phyloP scores from a whole-genome alignment of 1,139 yeast species.

The Sugiyamaella grinbergsii region DNA sequence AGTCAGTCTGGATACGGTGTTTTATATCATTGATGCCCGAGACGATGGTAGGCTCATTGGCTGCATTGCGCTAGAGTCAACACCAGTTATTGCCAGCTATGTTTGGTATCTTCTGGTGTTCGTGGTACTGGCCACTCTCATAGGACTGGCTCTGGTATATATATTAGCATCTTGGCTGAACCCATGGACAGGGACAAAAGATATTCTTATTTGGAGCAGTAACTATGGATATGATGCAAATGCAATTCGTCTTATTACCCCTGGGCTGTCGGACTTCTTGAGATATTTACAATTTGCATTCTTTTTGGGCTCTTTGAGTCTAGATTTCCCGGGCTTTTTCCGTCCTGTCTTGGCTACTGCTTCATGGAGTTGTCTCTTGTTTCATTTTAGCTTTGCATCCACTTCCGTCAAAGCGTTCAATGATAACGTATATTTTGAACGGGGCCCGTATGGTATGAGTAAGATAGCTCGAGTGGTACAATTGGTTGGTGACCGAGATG shows the following conservation, averaged over 20 bases:
- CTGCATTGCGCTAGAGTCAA: conserved; percentile 52
- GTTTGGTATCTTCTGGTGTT: conserved; percentile 49
- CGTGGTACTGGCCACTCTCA: conserved; percentile 49
- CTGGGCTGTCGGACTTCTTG: conserved; percentile 49
- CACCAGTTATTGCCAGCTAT: conserved; percentile 52
- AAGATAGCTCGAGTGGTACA: conserved; percentile 35
- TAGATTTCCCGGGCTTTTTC: conserved; percentile 65
- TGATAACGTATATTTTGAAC: conserved; percentile 34
- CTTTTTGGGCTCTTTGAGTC: conserved; percentile 57
- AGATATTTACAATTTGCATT: conserved; percentile 44
- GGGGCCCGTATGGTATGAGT: conserved; percentile 37
- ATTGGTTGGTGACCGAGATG: conserved; percentile 34
- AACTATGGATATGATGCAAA: conserved; percentile 64
- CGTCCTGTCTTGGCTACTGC: conserved; percentile 54
- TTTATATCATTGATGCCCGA: conserved; percentile 43
- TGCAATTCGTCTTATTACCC: conserved; percentile 58
- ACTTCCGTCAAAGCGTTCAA: conserved; percentile 21
- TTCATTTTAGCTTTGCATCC: conserved; percentile 36
- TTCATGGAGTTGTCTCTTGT: conserved; percentile 46
- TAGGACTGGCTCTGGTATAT: conserved; percentile 50
- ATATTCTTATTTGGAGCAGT: conserved; percentile 59
- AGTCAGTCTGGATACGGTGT: conserved; percentile 38
- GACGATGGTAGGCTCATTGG: conserved; percentile 47
- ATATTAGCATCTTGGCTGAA: conserved; percentile 47
- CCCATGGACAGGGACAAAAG: conserved; percentile 63